Conservation (phyloP, 306 rosid species). For the Prunus mira region DNA sequence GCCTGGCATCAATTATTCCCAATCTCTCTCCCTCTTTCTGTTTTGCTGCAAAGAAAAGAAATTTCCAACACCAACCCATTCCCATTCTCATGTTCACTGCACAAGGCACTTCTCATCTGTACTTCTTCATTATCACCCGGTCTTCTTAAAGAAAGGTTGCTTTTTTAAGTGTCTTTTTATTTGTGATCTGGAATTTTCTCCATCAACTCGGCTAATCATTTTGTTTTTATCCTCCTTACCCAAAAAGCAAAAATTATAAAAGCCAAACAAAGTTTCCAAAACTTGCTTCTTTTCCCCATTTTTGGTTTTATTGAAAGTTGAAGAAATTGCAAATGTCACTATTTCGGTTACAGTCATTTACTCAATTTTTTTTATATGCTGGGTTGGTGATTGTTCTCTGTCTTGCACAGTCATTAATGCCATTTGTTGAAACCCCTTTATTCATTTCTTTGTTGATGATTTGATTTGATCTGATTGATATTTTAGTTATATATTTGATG, state of each 20-base stretch:
- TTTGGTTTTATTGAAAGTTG: conserved; percentile 21
- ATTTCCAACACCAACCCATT: conserved; percentile 22
- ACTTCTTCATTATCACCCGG: background rate
- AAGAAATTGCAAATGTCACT: conserved; percentile 24
- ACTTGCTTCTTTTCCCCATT: conserved; percentile 13
- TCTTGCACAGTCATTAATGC: conserved; percentile 13
- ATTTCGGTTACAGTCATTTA: conserved; percentile 15
- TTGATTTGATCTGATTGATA: background rate
- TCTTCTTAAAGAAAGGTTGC: conserved; percentile 1
- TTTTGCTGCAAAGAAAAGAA: conserved; percentile 1
- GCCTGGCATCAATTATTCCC: conserved; percentile 38
- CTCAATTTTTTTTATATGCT: conserved; percentile 22
- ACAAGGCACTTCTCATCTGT: background rate
- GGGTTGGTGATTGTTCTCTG: conserved; percentile 34
- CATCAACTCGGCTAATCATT: background rate
- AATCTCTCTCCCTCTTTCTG: background rate
- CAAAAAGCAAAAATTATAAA: background rate
- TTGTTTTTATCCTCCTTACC: background rate
- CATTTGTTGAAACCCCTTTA: conserved; percentile 9
- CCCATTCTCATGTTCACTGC: conserved; percentile 27
- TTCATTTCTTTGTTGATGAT: conserved; percentile 18
- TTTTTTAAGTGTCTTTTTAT: conserved; percentile 1
- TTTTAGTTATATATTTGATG: conserved; percentile 3
- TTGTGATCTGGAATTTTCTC: conserved; percentile 9
- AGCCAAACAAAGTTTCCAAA: background rate